Conservation (phyloP, 23 red algal genomes). For the Agarophyton chilense region DNA sequence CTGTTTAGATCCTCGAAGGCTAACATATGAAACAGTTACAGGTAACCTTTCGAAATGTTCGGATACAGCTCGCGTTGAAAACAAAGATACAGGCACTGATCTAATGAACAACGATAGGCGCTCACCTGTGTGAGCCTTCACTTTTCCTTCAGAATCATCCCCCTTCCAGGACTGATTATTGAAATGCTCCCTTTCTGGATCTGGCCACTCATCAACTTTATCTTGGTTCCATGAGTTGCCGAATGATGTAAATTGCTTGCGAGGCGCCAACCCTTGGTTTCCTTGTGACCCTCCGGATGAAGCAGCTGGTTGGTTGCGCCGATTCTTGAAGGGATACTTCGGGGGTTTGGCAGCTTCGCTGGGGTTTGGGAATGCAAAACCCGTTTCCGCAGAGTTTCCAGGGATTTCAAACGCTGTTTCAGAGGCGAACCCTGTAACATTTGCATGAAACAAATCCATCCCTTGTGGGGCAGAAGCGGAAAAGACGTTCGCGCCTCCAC, state of each 20-base stretch:
- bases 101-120: conserved; percentile 6
- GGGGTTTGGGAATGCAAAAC: neutral
- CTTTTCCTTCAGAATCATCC: neutral
- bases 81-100: conserved; percentile 24
- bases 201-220: neutral
- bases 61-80: neutral
- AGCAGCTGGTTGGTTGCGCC: neutral
- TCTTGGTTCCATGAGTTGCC: neutral
- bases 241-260: neutral
- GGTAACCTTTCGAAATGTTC: conserved; percentile 21
- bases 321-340: conserved; percentile 19
- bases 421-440: neutral
- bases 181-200: neutral
- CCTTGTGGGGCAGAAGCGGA: neutral
- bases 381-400: neutral
- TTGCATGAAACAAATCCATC: neutral
- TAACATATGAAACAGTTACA: conserved; percentile 10
- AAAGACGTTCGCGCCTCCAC: neutral
- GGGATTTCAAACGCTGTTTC: neutral
- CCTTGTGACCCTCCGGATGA: neutral
- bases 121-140: neutral
- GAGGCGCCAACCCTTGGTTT: neutral
- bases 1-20: conserved; percentile 18
- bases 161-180: neutral
- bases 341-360: conserved; percentile 11